These are phyloP conservation scores for Pelargonium cotyledonis DNA, from an alignment of 441 rosid species.

Conservation along the genomic window DNA sequence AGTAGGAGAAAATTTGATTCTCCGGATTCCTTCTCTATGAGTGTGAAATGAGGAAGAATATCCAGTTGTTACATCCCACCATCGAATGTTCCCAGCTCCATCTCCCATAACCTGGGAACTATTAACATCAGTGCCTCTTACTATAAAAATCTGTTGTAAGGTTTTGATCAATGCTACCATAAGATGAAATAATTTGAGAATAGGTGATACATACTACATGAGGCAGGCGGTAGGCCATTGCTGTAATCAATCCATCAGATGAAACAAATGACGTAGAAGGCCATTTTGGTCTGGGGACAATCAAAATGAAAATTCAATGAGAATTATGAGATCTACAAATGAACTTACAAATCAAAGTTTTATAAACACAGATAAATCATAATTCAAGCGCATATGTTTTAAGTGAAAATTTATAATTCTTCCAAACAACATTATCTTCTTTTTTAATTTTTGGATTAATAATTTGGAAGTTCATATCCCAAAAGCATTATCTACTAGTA, in stretches of 20 bases:
- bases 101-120: constrained; percentile 96
- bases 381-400: background rate
- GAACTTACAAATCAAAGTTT: constrained; percentile 5
- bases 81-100: constrained; percentile 88
- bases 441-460: background rate
- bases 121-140: constrained; percentile 21
- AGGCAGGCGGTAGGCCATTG: constrained; percentile 97
- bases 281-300: constrained; percentile 88
- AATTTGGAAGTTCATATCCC: background rate
- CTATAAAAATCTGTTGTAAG: constrained; percentile 19
- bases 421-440: background rate
- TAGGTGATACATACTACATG: constrained; percentile 70
- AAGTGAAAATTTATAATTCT: background rate
- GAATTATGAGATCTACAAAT: constrained; percentile 25
- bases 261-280: constrained; percentile 94
- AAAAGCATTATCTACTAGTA: background rate
- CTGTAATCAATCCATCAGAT: constrained; percentile 90
- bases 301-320: constrained; percentile 23
- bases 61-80: constrained; percentile 99
- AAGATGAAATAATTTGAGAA: constrained; percentile 16
- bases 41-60: constrained; percentile 91
- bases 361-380: background rate
- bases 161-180: constrained; percentile 9
- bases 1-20: constrained; percentile 94
- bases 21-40: constrained; percentile 85